Base-by-base conservation (phyloP, 116 monocot species). In the Trichopus zeylanicus region DNA sequence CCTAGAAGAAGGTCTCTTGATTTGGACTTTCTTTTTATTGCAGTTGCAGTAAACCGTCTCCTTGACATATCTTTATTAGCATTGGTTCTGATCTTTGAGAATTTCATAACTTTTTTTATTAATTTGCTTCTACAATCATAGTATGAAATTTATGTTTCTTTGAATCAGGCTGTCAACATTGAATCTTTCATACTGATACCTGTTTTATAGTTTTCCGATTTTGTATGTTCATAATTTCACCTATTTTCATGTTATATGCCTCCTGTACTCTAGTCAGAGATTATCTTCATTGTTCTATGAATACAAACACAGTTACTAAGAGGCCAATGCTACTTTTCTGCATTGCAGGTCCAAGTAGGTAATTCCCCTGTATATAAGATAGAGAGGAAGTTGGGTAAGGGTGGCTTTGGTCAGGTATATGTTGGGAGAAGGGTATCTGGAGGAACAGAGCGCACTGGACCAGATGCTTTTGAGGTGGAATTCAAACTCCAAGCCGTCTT, bases 361-460 rank as follows among this genome's bases (percentile, higher is more conserved):
- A 85, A 75, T 72, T 91, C 97, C 59, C 97, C 91, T 57, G 69
- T 72, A 67, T 98, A 98, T 75, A 98, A 84, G 73, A 63, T 82
- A 57, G 97, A 91, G 47, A 84, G 87, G 61, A 98, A 98, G 74
- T 76, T 98, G 66, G 97, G 97, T 26, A 98, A 98, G 82, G 97
- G 97, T 65, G 97, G 97, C 56, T 98, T 98, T 78, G 97, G 97
- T 38, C 97, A 98, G 68, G 97, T 98, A 13, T 91, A 91, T 80
- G 91, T 98, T 61, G 97, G 97, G 9, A 56, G 87, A 80, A 87
- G 97, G 61, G 29, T 85, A 55, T 67, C 84, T 51, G 97, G 91
- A 61, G 97, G 97, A 52, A 72, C 75, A 4, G 87, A 87, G 23
- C 87, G 88, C 18, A 85, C 74, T 29, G 97, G 97, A 22, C 82